Percentiles rank a stretch among this genome's conserved stretches.
Evolutionary conservation across 129 eudicot genomes (phyloP).

Genomic region (Scalesia atractyloides): DNA sequence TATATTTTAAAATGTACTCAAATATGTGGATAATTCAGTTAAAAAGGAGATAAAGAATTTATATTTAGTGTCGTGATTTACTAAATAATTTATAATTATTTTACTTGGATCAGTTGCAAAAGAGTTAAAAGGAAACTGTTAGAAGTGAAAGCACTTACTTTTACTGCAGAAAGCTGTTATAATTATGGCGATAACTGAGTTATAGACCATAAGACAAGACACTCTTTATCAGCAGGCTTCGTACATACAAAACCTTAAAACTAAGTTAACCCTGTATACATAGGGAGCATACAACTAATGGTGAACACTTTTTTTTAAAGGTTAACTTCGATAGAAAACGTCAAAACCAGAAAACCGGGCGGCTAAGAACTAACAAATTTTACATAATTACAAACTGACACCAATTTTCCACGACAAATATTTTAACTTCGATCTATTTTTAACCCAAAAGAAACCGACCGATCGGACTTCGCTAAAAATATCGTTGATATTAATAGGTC

Average conservation of each 20-base stretch:
- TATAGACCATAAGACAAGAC: slow-evolving; percentile 33
- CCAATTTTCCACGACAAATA: no score
- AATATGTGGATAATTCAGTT: no score
- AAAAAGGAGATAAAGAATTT: no score
- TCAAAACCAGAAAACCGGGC: no score
- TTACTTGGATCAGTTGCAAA: slow-evolving; percentile 12
- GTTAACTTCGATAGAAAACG: no score
- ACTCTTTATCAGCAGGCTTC: slow-evolving; percentile 23
- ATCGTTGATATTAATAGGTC: no score
- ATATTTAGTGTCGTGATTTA: background rate
- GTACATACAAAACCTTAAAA: slow-evolving; percentile 30
- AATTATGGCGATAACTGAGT: slow-evolving; percentile 20
- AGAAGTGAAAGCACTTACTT: slow-evolving; percentile 40
- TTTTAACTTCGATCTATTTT: no score
- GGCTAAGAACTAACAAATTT: no score
- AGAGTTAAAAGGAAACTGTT: slow-evolving; percentile 8
- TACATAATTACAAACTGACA: no score
- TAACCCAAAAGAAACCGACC: no score
- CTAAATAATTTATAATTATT: background rate
- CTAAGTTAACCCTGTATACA: slow-evolving; percentile 26
- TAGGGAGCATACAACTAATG: slow-evolving; percentile 29
- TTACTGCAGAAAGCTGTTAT: slow-evolving; percentile 31
- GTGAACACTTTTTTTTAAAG: background rate
- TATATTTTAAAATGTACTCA: no score
- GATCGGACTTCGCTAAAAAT: no score